phyloP scores from a whole-genome alignment of 2,329 filamentous ascomycete species.

The Penicillium frequentans region DNA sequence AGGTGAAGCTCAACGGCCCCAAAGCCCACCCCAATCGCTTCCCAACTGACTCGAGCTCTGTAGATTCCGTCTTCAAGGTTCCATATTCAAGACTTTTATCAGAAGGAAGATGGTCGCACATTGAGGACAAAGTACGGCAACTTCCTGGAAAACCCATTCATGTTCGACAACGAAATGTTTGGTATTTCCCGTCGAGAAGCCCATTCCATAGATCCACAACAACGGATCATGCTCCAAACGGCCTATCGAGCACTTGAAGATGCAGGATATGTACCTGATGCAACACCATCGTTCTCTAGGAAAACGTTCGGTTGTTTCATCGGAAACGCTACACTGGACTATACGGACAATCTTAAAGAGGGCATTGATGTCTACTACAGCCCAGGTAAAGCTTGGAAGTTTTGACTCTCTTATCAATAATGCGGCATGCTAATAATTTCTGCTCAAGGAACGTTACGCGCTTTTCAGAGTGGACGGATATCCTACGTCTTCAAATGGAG shows the following conservation, averaged over 20 bases:
- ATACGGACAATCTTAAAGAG: neutral
- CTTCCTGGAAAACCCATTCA: neutral
- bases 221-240: neutral
- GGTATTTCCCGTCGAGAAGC: neutral
- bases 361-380: conserved; percentile 1
- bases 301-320: neutral
- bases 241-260: neutral
- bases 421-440: neutral
- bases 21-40: neutral
- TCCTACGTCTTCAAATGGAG: neutral
- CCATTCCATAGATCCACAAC: neutral
- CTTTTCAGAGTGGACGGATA: neutral
- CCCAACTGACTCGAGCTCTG: neutral
- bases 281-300: neutral
- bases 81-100: neutral
- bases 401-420: too few relatives aligned
- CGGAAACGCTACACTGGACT: neutral
- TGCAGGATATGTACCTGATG: neutral
- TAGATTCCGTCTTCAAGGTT: neutral
- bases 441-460: neutral
- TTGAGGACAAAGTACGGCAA: neutral
- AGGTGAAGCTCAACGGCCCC: neutral
- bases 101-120: neutral
- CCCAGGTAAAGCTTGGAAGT: neutral
- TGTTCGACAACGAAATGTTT: neutral